Base-by-base conservation (phyloP, 2,329 filamentous ascomycete genomes). In the Akanthomyces uredinophilus region DNA sequence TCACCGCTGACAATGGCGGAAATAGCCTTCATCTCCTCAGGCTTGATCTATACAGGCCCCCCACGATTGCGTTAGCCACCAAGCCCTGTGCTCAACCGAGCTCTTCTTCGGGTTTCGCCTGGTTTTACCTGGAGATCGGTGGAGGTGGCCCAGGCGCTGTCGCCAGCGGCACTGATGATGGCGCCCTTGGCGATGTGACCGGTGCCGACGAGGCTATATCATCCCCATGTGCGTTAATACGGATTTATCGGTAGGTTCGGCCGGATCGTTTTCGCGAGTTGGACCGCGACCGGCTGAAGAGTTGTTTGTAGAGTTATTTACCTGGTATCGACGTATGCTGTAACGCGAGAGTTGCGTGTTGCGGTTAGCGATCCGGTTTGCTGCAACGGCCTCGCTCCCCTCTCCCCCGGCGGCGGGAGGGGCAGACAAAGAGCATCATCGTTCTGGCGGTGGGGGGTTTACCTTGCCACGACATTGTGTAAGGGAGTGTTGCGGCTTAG, bases 131-230 rank as follows among this genome's bases (percentile, higher is more conserved):
- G 79, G 80, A 96, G 96, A 68, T 82, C 84, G 60, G 83, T 24
- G 32, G 87, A 87, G 47, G 81, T 74, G 64, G 92, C 92, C 91
- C 92, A 96, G 70, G 86, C 83, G 74, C 88, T 92, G 78, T 90
- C 90, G 70, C 92, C 91, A 69, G 89, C 89, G 67, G 78, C 79
- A 77, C 89, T 92, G 81, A 95, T 87, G 75, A 96, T 92, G 73
- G 90, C 90, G 70, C 84, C 92, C 80, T 92, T 88, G 80, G 95
- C 89, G 72, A 96, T 78, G 74, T 93, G 88, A 72, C 87, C 87
- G 70, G 83, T 87, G 79, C 83, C 88, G 72, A 96, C 84, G 71
- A 96, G 86, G 84, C 92, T 96, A 73, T 69, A 65, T 47, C 29
- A 55, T 37, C 22, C 16, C 53, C 22, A 22, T 27, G 22, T 54